Evolutionary conservation across 495 filamentous ascomycete genomes (phyloP), one percentile per base, ranked within the genome.

Genomic region (Jackrogersella minutella): DNA sequence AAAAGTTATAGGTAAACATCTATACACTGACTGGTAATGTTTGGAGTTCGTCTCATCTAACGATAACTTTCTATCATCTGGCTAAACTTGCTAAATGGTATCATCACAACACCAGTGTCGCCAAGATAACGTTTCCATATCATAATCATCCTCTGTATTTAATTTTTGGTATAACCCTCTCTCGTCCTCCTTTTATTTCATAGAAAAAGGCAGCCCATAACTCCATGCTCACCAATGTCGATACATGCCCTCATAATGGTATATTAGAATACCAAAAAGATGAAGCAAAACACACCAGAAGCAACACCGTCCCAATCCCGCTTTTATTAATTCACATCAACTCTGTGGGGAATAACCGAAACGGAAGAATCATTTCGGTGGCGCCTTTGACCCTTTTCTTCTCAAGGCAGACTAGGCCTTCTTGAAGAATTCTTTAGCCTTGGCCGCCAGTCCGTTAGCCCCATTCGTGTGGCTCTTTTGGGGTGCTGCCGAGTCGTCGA

Each of bases 381-480:
- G 10, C 19, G 24, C 10, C 21, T 37, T 49, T 36, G 14, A 36
- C 43, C 14, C 8, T 31, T 41, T 60, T n/a, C 46, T 28, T 19
- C 19, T 63, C 57, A 62, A 24, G 36, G 57, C 62, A 24, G 33
- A 43, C 74, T 77, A 82, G 44, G 75, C 83, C 76, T 77, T 76
- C 58, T 81, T 81, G 69, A 84, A 80, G 43, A 87, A 78, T 52
- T 83, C 82, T 73, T 80, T 86, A 22, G 82, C 84, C 70, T 81
- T 83, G 57, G 86, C 80, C 2, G 83, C 82, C 74, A 81, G 70
- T 5, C 77, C 77, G 61, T 73, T 77, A 17, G 41, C 11, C 7
- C 36, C 33, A 24, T 66, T 64, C 22, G 63, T 60, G 47, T 81
- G 63, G 60, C 71, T 63, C 73, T 50, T 66, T n/a, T n/a, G n/a